A percentile compares a stretch with the other conserved stretches of the same genome.
These are phyloP conservation scores for sunflower (Helianthus annuus) DNA, from an alignment of 129 eudicot genomes.

Conservation along the genomic window DNA sequence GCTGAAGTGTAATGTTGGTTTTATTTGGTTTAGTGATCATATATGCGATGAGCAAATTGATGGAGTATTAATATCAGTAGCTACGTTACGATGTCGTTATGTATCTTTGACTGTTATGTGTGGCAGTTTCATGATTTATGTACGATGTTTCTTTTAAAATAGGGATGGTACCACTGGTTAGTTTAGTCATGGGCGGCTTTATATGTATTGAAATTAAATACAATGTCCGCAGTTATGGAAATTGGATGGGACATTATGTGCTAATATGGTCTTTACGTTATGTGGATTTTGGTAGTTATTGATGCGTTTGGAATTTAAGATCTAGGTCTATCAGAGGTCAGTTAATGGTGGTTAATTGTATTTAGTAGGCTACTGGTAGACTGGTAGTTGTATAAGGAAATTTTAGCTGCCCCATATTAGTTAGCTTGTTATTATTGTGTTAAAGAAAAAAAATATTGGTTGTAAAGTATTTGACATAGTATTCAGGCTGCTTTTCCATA, in stretches of 20 bases:
- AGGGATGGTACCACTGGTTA: conserved; percentile 3
- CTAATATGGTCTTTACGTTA: background rate
- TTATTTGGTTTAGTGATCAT: background rate
- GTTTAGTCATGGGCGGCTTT: conserved; percentile 7
- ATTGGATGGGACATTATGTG: conserved; percentile 8
- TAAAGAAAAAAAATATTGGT: background rate
- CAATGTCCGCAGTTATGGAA: background rate
- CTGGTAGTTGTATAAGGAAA: conserved; percentile 20
- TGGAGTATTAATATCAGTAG: conserved; percentile 10
- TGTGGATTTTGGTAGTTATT: background rate
- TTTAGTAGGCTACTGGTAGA: conserved; percentile 1
- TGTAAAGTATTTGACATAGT: background rate
- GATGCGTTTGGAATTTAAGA: conserved; percentile 9
- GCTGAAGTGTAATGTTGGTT: background rate
- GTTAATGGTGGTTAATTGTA: conserved; percentile 15
- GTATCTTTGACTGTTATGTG: background rate
- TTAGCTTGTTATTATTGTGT: conserved; percentile 1
- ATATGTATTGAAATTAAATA: background rate
- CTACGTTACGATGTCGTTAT: conserved; percentile 12
- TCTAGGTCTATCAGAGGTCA: conserved; percentile 3
- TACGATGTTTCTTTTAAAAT: background rate
- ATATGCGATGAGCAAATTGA: conserved; percentile 16
- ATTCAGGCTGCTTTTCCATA: conserved; percentile 11
- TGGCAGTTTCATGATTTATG: background rate
- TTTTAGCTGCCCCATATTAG: conserved; percentile 13